Evolutionary conservation across 108 stramenopile species (phyloP), one percentile per base, ranked within the genome.

Genomic region (Nitzschia inconspicua): DNA sequence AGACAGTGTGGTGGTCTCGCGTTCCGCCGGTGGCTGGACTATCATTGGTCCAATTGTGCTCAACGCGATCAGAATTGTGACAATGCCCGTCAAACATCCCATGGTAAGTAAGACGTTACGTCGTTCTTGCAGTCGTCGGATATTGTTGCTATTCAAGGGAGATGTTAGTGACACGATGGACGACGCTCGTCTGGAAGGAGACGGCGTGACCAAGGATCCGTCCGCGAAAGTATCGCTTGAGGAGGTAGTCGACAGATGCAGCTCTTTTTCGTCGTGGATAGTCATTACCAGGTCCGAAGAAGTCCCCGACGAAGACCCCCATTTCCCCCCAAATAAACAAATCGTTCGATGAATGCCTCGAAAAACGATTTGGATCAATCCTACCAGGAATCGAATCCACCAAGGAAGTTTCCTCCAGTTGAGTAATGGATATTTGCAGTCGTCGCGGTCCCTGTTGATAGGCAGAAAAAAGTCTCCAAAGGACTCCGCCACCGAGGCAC

Each of bases 41-140:
- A 85, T 72, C 10, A 73, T 28, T 11, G 73, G 47, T 43, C 76
- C 73, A 24, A 86, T 39, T 4, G 59, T 70, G 37, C 59, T 43
- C 30, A 82, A 51, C 2, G 44, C 37, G 3, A 14, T 18, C 3
- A 65, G 4, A 3, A 57, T 25, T 11, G 46, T 29, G 2, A 57
- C 23, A 24, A 71, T 27, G 9, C 70, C 65, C 18, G 39, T 9
- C 37, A 63, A 4, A 14, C 59, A 41, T 37, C 76, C 74, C 11
- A 75, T 11, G 19, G 63, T 30, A 25, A 53, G 34, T 22, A 35
- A 47, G 20, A 50, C 13, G 23, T 39, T 19, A 22, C 41, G 20
- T 44, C n/a, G n/a, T n/a, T n/a, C n/a, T n/a, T n/a, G n/a, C n/a
- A n/a, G n/a, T n/a, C n/a, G n/a, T 46, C 11, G 20, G 60, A 44